These are phyloP conservation scores for Flaveria ramosissima DNA, from an alignment of 129 eudicot genomes.

Conservation along the genomic window DNA sequence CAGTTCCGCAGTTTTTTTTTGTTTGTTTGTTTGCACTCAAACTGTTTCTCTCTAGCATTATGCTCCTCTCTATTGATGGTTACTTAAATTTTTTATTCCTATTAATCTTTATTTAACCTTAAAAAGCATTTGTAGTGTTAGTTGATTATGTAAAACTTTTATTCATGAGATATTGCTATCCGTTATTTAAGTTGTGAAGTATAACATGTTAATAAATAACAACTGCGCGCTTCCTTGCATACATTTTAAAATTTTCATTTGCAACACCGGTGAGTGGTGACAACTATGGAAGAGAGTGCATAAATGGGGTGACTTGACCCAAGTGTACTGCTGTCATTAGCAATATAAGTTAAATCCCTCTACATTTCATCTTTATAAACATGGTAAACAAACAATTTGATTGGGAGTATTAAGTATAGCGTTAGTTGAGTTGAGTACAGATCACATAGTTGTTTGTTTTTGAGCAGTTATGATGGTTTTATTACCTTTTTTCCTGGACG, in stretches of 20 bases:
- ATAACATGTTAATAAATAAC: not conserved
- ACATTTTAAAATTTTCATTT: not conserved
- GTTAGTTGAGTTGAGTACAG: not conserved
- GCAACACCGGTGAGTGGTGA: not conserved
- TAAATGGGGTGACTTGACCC: not conserved
- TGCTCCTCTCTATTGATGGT: not conserved
- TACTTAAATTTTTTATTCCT: not conserved
- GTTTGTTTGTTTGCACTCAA: not conserved
- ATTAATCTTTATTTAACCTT: not conserved
- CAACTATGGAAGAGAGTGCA: not conserved
- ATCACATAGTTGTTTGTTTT: not conserved
- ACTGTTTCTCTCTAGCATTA: not conserved
- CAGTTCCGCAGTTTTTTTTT: not conserved
- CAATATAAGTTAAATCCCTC: not conserved
- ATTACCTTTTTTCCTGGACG: not conserved
- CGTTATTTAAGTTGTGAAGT: slow-evolving; percentile 10
- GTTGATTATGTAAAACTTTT: not conserved
- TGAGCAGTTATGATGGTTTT: not conserved
- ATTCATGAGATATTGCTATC: not conserved
- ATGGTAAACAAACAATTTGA: not conserved
- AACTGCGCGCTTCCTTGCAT: not conserved
- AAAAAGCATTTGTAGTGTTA: not conserved
- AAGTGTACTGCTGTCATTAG: not conserved
- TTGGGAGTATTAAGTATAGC: not conserved
- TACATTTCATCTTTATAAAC: not conserved